These are phyloP conservation scores for Candida gigantensis DNA, from an alignment of 1,139 yeast genomes.

Conservation along the genomic window DNA sequence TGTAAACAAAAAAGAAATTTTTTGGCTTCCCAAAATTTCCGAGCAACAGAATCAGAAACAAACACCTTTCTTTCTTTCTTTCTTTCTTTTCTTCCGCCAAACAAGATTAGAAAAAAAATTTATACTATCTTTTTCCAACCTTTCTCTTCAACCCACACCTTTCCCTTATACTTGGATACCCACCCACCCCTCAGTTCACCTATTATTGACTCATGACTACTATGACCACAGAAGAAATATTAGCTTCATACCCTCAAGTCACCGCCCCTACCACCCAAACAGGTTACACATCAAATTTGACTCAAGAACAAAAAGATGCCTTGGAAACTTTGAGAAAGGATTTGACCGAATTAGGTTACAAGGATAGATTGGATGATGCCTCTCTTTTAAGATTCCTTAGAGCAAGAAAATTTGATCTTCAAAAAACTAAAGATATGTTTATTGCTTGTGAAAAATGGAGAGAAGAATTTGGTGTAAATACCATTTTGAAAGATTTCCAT, in stretches of 20 bases:
- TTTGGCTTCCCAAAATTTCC: not conserved
- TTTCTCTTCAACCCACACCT: not conserved
- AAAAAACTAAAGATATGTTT: conserved; percentile 79
- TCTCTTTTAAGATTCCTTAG: conserved; percentile 85
- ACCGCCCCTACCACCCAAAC: conserved; percentile 59
- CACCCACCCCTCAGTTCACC: not conserved
- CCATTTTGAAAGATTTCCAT: conserved; percentile 81
- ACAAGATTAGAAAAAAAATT: no score
- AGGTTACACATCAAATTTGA: conserved; percentile 83
- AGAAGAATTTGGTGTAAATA: conserved; percentile 79
- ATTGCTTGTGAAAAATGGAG: conserved; percentile 92
- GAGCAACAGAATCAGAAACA: no score
- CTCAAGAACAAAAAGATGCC: conserved; percentile 63
- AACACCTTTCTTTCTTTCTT: no score
- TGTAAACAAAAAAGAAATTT: conserved; percentile 1
- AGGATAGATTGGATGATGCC: conserved; percentile 83
- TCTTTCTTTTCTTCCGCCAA: no score
- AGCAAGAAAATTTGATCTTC: conserved; percentile 91
- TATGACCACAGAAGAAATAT: conserved; percentile 22
- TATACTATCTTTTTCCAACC: no score
- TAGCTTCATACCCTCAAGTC: conserved; percentile 66
- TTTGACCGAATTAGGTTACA: conserved; percentile 65
- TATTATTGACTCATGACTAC: not conserved
- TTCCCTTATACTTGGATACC: not conserved
- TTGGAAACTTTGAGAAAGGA: conserved; percentile 59